Percentiles rank a stretch among this genome's conserved stretches.
Evolutionary conservation across 768 basidiomycete genomes (phyloP).

Genomic region (Lentinula raphanica): DNA sequence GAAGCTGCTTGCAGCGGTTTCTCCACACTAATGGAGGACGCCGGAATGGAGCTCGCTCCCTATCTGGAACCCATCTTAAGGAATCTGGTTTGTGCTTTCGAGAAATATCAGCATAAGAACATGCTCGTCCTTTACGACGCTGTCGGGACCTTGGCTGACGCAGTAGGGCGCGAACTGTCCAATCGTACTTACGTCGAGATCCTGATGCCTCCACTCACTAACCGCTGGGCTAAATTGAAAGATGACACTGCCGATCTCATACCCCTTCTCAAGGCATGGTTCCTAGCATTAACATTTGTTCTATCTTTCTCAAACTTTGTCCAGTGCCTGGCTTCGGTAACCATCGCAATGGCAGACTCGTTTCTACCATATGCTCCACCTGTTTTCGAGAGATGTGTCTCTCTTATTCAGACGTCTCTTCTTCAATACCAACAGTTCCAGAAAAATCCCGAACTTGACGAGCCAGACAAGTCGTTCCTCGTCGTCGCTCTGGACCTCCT

Average conservation of each 20-base stretch:
- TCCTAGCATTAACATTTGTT: not conserved
- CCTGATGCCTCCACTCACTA: slow-evolving; percentile 91
- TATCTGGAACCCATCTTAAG: slow-evolving; percentile 93
- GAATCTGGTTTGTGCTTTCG: slow-evolving; percentile 95
- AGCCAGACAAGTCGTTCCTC: slow-evolving; percentile 95
- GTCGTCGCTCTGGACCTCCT: slow-evolving; percentile 97
- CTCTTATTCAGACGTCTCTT: slow-evolving; percentile 77
- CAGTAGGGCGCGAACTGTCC: slow-evolving; percentile 83
- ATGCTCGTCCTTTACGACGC: slow-evolving; percentile 98
- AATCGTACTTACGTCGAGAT: slow-evolving; percentile 88
- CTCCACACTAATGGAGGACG: slow-evolving; percentile 97
- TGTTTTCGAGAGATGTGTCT: slow-evolving; percentile 85
- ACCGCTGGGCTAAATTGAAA: slow-evolving; percentile 83
- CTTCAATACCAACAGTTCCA: slow-evolving; percentile 84
- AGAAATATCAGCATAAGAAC: slow-evolving; percentile 99
- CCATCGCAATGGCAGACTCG: slow-evolving; percentile 88
- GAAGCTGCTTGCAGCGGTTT: slow-evolving; percentile 99
- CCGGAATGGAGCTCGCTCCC: slow-evolving; percentile 82
- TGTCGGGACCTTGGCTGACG: slow-evolving; percentile 96
- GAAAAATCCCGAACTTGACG: slow-evolving; percentile 85
- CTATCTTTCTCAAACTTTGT: not conserved
- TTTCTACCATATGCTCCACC: slow-evolving; percentile 87
- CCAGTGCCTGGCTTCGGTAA: slow-evolving; percentile 95
- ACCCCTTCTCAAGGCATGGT: slow-evolving; percentile 84
- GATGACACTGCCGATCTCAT: slow-evolving; percentile 92